Base-by-base conservation (phyloP, 257 asterid genomes). In the Agastache rugosa region DNA sequence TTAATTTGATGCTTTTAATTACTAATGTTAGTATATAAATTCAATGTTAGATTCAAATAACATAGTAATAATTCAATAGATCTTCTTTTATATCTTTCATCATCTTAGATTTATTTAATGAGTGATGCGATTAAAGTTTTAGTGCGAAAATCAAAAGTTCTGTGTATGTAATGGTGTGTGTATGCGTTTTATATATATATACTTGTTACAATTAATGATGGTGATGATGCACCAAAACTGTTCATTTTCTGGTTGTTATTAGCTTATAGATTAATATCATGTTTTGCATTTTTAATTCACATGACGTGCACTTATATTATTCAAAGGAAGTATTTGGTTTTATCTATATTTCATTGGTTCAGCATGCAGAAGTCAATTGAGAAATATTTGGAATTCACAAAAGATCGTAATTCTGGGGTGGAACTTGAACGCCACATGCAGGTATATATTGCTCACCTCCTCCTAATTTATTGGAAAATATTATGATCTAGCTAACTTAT, bases 291-390 rank as follows among this genome's bases (percentile, higher is more conserved):
- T 0, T 31, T 0, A 31, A 31, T 31, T 31, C 37, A 31, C 37
- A 4, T n/a, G n/a, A n/a, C 37, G 4, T 31, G 7, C 37, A 31
- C 37, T 31, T 31, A 31, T 31, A 31, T 31, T 4, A 31, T 29
- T 4, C 7, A 5, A 31, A 31, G 5, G 5, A 31, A 31, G 9
- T 5, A 6, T 15, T 4, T 48, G 54, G 31, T 27, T 15, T 16
- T 0, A 39, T 39, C 3, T 39, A 39, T 39, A 39, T 39, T 39
- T 9, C 12, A 16, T 48, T 72, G 61, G 53, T 69, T 3, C 72
- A 90, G 97, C 83, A 83, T 85, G 80, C 85, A 79, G 42, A 84
- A 78, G 65, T 79, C 84, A 20, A 78, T 90, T 16, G 80, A 78
- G 82, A 87, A 78, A 83, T 90, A 90, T 75, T 56, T 76, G 8